A percentile compares a stretch with the other conserved stretches of the same genome.
phyloP scores from a whole-genome alignment of 2,329 filamentous ascomycete species.

The Diaporthe citrichinensis region DNA sequence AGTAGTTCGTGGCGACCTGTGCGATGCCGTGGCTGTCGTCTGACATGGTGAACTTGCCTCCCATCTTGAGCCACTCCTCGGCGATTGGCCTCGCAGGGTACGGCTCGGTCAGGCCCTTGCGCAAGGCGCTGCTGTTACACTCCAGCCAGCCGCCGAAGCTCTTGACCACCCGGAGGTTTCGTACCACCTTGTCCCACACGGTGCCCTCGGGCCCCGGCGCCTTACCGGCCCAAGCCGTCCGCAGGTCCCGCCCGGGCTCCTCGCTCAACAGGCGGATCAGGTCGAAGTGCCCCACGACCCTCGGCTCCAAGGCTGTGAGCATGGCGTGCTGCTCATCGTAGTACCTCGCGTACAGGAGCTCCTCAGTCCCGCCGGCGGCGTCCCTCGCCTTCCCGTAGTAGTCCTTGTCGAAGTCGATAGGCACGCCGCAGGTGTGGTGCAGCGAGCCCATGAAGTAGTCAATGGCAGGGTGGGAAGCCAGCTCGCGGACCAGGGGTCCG shows the following conservation, averaged over 20 bases:
- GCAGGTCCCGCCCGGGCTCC: constrained; percentile 74
- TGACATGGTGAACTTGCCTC: constrained; percentile 89
- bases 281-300: constrained; percentile 94
- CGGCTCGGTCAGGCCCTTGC: constrained; percentile 91
- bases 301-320: constrained; percentile 79
- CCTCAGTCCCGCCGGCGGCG: constrained; percentile 67
- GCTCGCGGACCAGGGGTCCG: constrained; percentile 67
- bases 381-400: constrained; percentile 74
- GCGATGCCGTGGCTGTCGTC: constrained; percentile 94
- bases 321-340: constrained; percentile 91
- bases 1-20: constrained; percentile 90
- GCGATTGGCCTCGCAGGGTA: constrained; percentile 88
- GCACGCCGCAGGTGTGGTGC: constrained; percentile 88
- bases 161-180: constrained; percentile 81
- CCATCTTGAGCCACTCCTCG: constrained; percentile 80
- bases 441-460: constrained; percentile 96
- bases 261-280: constrained; percentile 86
- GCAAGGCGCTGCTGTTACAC: constrained; percentile 87
- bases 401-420: constrained; percentile 86
- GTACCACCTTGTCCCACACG: constrained; percentile 81
- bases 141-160: constrained; percentile 87
- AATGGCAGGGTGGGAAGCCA: constrained; percentile 73
- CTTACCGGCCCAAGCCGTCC: constrained; percentile 58
- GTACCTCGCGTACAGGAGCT: constrained; percentile 84
- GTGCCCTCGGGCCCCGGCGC: constrained; percentile 45